phyloP scores from a whole-genome alignment of 139 green algal genomes.

The Nannochloris sp. region DNA sequence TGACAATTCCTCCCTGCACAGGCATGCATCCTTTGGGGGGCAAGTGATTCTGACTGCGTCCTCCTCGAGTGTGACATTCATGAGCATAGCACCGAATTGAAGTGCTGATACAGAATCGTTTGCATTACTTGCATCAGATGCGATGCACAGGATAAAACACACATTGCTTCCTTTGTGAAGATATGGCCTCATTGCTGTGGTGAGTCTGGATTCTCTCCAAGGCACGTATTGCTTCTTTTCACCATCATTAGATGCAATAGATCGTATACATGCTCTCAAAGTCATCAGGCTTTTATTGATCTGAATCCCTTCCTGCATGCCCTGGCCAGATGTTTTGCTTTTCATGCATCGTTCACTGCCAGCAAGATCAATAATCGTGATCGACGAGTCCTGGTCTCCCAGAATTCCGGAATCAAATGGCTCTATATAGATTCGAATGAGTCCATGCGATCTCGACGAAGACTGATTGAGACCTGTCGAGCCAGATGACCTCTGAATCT shows the following conservation, averaged over 20 bases:
- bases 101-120: slow-evolving; percentile 68
- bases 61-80: neutral
- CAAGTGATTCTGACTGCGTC: neutral
- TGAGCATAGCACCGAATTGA: slow-evolving; percentile 36
- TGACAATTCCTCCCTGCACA: too few relatives aligned
- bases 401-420: slow-evolving; percentile 31
- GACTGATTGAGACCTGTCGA: slow-evolving; percentile 33
- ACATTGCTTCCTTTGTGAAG: slow-evolving; percentile 61
- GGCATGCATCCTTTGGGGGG: neutral
- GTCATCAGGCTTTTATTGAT: slow-evolving; percentile 76
- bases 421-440: slow-evolving; percentile 57
- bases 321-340: slow-evolving; percentile 41
- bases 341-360: slow-evolving; percentile 59
- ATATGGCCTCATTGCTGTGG: slow-evolving; percentile 64
- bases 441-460: slow-evolving; percentile 59
- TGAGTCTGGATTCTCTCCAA: slow-evolving; percentile 59
- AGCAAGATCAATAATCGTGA: slow-evolving; percentile 72
- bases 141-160: slow-evolving; percentile 74
- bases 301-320: slow-evolving; percentile 51
- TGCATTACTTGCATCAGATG: slow-evolving; percentile 44
- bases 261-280: slow-evolving; percentile 67
- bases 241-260: slow-evolving; percentile 4
- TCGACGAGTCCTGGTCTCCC: slow-evolving; percentile 32
- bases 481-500: slow-evolving; percentile 26
- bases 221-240: slow-evolving; percentile 11